phyloP scores from a whole-genome alignment of 768 basidiomycete species.

The Leccinum olivaceopallidum region DNA sequence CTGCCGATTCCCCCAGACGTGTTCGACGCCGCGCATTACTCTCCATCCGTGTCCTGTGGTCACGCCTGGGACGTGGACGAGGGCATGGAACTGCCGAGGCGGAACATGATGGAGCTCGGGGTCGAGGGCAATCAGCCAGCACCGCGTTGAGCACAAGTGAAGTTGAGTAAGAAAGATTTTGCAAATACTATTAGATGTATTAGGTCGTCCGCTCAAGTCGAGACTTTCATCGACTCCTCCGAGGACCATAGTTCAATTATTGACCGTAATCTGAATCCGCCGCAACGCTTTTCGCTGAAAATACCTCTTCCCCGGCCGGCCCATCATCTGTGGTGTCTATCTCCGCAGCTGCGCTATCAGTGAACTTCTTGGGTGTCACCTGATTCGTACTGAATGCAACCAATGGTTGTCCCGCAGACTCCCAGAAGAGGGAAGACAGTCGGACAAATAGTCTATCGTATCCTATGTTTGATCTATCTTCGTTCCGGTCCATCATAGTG shows the following conservation, averaged over 20 bases:
- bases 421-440: background rate
- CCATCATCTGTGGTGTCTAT: background rate
- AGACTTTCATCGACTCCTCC: background rate
- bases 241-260: background rate
- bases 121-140: no score
- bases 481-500: constrained; percentile 38
- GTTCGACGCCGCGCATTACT: no score
- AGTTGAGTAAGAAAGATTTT: no score
- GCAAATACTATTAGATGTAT: no score
- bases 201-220: background rate
- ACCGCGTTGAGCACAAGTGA: no score
- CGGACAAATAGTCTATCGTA: background rate
- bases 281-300: background rate
- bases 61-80: no score
- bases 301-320: background rate
- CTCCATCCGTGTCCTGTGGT: no score
- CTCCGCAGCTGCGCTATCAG: background rate
- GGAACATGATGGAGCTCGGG: no score
- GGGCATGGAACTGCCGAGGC: no score
- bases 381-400: background rate
- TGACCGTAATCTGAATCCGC: background rate
- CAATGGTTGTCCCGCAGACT: background rate
- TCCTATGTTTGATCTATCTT: background rate
- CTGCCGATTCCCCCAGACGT: no score
- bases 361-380: background rate